Evolutionary conservation across 2,329 filamentous ascomycete genomes (phyloP), one percentile per base, ranked within the genome.

Genomic region (Aspergillus thermomutatus): DNA sequence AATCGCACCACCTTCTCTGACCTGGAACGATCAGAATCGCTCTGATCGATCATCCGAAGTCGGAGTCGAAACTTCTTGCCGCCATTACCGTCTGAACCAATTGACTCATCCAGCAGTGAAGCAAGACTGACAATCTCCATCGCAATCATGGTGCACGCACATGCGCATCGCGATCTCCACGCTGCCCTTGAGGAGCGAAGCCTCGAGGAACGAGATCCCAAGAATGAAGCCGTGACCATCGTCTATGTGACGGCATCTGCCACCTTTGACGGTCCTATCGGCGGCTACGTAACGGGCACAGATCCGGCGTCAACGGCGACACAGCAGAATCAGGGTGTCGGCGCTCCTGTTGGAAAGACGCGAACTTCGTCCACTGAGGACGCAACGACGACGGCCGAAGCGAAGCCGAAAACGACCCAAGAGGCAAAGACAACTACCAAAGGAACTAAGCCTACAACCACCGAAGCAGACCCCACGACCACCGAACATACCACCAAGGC

Each of bases 191-290:
- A 68, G 54, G 57, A 50, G 34, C 54, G 64, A 45, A 54, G 50
- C 27, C 53, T 55, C 5, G 59, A 62, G 40, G 53, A 55, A 52
- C 58, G 57, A 45, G 58, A 54, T 11, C 49, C 53, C 46, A 55
- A 62, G 23, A 56, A 52, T 49, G 40, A 56, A 31, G 49, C 57
- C 57, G 56, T 68, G 14, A 57, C 60, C 11, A 69, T 81, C 43
- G 75, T 84, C 45, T 82, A 83, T 67, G 75, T 83, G 48, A 84
- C 82, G 0, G 74, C 79, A 28, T 64, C 75, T 23, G 75, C 79
- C 53, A 84, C 82, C 41, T 85, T 83, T 61, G 70, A 74, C 17
- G 82, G 80, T 26, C 73, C 75, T 1, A 72, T 82, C 58, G 80
- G 72, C 54, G 79, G 79, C 57, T 82, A 78, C 63, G 72, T 72